Percentiles rank a stretch among this genome's conserved stretches.
phyloP scores from a whole-genome alignment of 2,329 filamentous ascomycete genomes.

The Aaosphaeria arxii region DNA sequence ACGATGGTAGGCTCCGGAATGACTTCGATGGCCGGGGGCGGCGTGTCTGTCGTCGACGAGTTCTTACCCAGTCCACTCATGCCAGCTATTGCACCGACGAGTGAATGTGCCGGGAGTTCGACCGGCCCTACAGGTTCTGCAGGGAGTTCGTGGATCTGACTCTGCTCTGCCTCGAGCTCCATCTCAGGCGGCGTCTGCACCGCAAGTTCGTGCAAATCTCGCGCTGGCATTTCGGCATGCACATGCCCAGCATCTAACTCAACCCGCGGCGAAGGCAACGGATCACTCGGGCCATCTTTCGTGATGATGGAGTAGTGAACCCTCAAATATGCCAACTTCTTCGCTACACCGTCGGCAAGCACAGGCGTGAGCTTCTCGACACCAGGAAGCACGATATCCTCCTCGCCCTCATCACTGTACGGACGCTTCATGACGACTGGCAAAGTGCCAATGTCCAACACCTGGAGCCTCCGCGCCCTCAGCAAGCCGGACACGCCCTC shows the following conservation, averaged over 20 bases:
- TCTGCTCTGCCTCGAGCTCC: constrained; percentile 21
- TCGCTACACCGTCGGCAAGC: constrained; percentile 45
- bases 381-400: constrained; percentile 41
- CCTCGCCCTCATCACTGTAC: constrained; percentile 17
- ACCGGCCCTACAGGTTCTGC: constrained; percentile 24
- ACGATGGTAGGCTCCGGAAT: constrained; percentile 32
- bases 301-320: constrained; percentile 56
- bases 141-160: constrained; percentile 20
- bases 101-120: constrained; percentile 17
- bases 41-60: not conserved
- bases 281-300: constrained; percentile 31
- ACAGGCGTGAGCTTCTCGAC: constrained; percentile 55
- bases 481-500: constrained; percentile 55
- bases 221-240: constrained; percentile 8
- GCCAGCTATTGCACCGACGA: not conserved
- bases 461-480: constrained; percentile 50
- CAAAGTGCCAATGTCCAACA: constrained; percentile 55
- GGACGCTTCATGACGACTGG: constrained; percentile 16
- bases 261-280: constrained; percentile 14
- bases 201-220: constrained; percentile 23
- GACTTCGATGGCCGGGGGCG: constrained; percentile 15
- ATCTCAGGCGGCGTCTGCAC: constrained; percentile 5
- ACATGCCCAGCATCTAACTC: constrained; percentile 22
- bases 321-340: constrained; percentile 53
- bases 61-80: not conserved